Percentiles rank a stretch among this genome's conserved stretches.
Evolutionary conservation across 371 early-diverging fungal species (phyloP).

Genomic region (Rhizopus delemar): DNA sequence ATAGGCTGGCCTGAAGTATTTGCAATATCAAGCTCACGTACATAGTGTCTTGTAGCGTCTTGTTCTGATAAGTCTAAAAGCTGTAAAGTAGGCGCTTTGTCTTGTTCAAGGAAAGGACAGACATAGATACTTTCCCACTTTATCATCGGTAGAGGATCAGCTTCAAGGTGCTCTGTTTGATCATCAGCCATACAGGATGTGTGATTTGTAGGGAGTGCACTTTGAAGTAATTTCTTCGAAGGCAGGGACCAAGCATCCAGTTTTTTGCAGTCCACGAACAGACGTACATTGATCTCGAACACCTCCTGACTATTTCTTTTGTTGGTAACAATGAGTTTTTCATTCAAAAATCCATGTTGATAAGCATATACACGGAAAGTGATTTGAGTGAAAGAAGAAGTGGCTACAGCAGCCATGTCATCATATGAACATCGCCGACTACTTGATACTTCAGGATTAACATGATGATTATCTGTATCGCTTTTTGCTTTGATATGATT

Average conservation of each 20-base stretch:
- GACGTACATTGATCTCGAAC: slow-evolving; percentile 64
- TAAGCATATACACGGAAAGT: slow-evolving; percentile 61
- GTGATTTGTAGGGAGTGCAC: slow-evolving; percentile 3
- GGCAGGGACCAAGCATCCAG: slow-evolving; percentile 36
- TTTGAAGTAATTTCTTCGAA: slow-evolving; percentile 25
- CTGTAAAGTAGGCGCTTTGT: slow-evolving; percentile 22
- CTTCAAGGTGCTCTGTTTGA: slow-evolving; percentile 45
- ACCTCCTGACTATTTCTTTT: slow-evolving; percentile 69
- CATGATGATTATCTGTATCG: background rate
- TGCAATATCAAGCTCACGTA: slow-evolving; percentile 53
- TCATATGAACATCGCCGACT: slow-evolving; percentile 22
- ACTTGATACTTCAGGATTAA: background rate
- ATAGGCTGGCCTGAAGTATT: slow-evolving; percentile 54
- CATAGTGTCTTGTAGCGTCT: slow-evolving; percentile 36
- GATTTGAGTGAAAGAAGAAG: slow-evolving; percentile 53
- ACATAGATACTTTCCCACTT: slow-evolving; percentile 64
- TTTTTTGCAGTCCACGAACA: slow-evolving; percentile 64
- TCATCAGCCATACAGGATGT: slow-evolving; percentile 7
- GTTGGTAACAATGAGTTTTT: slow-evolving; percentile 67
- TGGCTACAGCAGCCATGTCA: slow-evolving; percentile 14
- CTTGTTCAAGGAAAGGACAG: slow-evolving; percentile 24
- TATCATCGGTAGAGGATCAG: slow-evolving; percentile 43
- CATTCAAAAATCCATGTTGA: slow-evolving; percentile 63
- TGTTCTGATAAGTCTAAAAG: slow-evolving; percentile 38
- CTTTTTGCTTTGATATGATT: background rate